These are phyloP conservation scores for Cladosporium velox DNA, from an alignment of 2,329 filamentous ascomycete genomes.

Conservation along the genomic window DNA sequence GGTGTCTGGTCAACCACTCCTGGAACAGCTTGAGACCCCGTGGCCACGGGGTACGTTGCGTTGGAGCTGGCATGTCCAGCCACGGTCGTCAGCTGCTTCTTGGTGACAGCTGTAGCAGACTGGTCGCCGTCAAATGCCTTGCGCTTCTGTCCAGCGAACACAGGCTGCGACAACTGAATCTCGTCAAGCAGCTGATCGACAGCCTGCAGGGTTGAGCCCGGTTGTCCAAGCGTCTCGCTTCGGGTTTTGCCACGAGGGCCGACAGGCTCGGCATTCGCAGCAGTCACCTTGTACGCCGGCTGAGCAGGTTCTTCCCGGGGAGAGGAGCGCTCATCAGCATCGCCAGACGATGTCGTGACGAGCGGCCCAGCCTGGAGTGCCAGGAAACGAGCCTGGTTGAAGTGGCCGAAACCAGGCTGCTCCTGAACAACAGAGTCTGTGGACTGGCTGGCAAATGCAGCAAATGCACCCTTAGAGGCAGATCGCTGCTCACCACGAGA, in stretches of 20 bases:
- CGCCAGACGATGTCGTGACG: not conserved
- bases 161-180: not conserved
- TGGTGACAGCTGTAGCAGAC: not conserved
- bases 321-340: not conserved
- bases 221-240: not conserved
- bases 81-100: not conserved
- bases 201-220: not conserved
- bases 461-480: not conserved
- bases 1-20: not conserved
- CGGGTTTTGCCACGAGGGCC: not conserved
- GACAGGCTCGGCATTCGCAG: conserved; percentile 5
- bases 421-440: not conserved
- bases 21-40: not conserved
- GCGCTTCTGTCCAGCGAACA: not conserved
- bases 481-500: not conserved
- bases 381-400: not conserved
- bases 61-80: not conserved
- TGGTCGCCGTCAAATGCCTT: not conserved
- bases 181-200: not conserved
- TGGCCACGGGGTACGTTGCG: not conserved
- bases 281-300: not conserved
- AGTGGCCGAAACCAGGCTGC: not conserved
- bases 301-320: not conserved
- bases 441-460: not conserved
- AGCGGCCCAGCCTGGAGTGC: not conserved